A percentile compares a stretch with the other conserved stretches of the same genome.
Evolutionary conservation across 1,139 yeast genomes (phyloP).

Genomic region (Suhomyces choctaworum): DNA sequence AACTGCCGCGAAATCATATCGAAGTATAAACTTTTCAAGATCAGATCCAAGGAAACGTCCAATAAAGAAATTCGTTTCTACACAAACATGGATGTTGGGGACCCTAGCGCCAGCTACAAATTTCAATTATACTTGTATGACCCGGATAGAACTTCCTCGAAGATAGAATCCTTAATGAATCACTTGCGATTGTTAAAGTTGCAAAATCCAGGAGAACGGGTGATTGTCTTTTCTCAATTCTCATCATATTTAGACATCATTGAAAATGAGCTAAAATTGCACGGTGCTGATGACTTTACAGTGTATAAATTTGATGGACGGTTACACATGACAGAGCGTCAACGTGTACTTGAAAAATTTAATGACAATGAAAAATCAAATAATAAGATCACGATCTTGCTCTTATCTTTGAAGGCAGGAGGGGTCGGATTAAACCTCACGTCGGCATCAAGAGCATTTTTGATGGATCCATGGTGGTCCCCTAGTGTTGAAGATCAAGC

Average conservation of each 20-base stretch:
- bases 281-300: constrained; percentile 43
- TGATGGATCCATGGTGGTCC: constrained; percentile 99
- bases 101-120: constrained; percentile 23
- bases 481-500: constrained; percentile 95
- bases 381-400: constrained; percentile 52
- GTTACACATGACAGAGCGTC: constrained; percentile 65
- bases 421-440: constrained; percentile 94
- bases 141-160: constrained; percentile 64
- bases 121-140: constrained; percentile 46
- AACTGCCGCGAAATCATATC: constrained; percentile 53
- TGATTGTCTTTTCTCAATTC: constrained; percentile 90
- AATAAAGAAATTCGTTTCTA: constrained; percentile 38
- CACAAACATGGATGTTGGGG: constrained; percentile 22
- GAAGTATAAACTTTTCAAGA: constrained; percentile 43
- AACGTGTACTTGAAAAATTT: constrained; percentile 60
- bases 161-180: constrained; percentile 65
- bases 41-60: constrained; percentile 30
- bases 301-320: constrained; percentile 81
- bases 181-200: constrained; percentile 57
- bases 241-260: constrained; percentile 79
- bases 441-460: constrained; percentile 78
- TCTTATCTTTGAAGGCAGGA: constrained; percentile 86
- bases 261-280: constrained; percentile 56
- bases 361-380: constrained; percentile 27
- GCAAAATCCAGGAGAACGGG: constrained; percentile 64